These are phyloP conservation scores for Bimuria novae-zelandiae DNA, from an alignment of 2,329 filamentous ascomycete genomes.

Conservation along the genomic window DNA sequence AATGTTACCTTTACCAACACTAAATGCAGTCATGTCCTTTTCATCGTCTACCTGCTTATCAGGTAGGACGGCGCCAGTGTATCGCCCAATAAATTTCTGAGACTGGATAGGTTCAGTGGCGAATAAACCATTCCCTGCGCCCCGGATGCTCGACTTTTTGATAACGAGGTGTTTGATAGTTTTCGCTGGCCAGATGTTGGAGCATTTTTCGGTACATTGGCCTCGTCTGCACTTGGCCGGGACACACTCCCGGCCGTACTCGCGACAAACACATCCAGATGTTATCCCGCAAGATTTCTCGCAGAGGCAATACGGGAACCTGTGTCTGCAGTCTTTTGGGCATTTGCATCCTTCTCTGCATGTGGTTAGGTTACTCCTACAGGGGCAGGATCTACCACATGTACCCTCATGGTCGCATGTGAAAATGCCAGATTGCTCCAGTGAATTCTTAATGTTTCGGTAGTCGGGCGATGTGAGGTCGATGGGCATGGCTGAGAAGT, in stretches of 20 bases:
- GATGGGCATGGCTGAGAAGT: neutral
- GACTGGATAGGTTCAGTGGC: neutral
- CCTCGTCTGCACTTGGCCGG: neutral
- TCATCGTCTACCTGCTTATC: neutral
- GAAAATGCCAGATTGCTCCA: neutral
- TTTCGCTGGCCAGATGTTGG: neutral
- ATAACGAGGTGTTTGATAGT: neutral
- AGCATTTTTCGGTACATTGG: neutral
- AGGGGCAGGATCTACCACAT: neutral
- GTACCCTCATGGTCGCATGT: neutral
- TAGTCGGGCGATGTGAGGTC: neutral
- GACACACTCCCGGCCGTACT: neutral
- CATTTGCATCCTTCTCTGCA: conserved; percentile 1
- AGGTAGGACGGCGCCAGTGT: neutral
- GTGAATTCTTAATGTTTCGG: neutral
- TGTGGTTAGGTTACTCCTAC: neutral
- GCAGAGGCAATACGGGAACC: neutral
- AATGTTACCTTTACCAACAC: neutral
- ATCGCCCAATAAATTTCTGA: neutral
- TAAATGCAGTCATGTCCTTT: neutral
- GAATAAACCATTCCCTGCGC: neutral
- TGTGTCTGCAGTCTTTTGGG: neutral
- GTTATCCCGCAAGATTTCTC: neutral
- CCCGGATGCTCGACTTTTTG: neutral
- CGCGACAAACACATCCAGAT: neutral